Base-by-base conservation (phyloP, 768 basidiomycete genomes). In the Candolleomyces efflorescens region DNA sequence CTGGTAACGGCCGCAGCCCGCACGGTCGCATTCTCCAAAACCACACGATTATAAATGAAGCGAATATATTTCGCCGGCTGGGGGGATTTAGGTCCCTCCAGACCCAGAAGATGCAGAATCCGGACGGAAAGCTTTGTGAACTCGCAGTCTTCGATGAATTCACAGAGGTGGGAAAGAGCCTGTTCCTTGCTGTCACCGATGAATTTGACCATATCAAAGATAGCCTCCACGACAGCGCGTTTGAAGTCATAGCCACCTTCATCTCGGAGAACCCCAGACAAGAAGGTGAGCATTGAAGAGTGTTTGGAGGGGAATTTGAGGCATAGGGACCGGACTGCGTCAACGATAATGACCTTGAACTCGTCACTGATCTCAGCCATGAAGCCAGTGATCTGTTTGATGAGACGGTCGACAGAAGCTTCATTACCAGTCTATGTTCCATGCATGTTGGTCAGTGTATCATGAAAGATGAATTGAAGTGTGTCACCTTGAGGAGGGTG, bases 171-270 rank as follows among this genome's bases (percentile, higher is more conserved):
- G 18, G 96, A 96, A 46, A 99, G 82, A 1, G 97, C 97, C 67
- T 97, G 91, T 70, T 99, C 97, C 76, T 97, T 96, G 76, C 89
- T 92, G 53, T 98, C 96, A 46, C 78, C 77, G 66, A 99, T 98
- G 75, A 85, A 98, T 69, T 96, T 98, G 81, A 99, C 92, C 97
- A 99, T 99, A 73, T 99, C 97, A 69, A 99, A 98, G 69, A 99
- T 98, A 18, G 97, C 96, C 73, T 98, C 97, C 36, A 99, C 97
- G 49, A 98, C 93, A 6, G 97, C 93, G 47, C 95, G 93, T 76
- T 99, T 99, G 81, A 98, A 99, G 69, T 99, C 97, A 73, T 98
- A 98, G 5, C 97, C 97, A 56, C 97, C 97, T 73, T 99, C 97
- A 66, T 99, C 97, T 47, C 97, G 87, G 48, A 99, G 82, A 24